Evolutionary conservation across 345 rosid species (phyloP).

Genomic region (Lumnitzera littorea): DNA sequence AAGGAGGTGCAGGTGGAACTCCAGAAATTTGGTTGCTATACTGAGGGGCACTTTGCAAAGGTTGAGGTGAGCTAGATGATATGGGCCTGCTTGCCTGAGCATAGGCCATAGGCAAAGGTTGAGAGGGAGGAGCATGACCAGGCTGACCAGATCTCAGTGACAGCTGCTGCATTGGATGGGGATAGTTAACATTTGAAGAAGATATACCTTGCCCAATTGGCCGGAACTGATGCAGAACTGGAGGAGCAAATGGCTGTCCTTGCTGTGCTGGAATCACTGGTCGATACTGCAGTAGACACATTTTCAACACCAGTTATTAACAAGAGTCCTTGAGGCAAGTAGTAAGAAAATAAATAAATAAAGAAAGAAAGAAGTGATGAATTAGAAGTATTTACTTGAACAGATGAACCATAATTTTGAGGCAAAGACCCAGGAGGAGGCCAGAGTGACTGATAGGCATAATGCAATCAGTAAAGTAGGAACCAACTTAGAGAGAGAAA

Average conservation of each 20-base stretch:
- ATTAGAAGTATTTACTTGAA: constrained; percentile 15
- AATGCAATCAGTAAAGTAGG: background rate
- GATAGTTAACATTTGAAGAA: constrained; percentile 43
- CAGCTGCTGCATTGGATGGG: constrained; percentile 68
- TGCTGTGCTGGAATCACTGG: constrained; percentile 53
- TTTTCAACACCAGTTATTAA: constrained; percentile 3
- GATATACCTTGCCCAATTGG: constrained; percentile 57
- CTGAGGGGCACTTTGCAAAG: constrained; percentile 35
- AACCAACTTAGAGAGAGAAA: background rate
- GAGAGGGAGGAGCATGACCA: constrained; percentile 42
- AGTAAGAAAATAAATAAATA: background rate
- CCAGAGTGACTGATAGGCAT: constrained; percentile 21
- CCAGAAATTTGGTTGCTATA: constrained; percentile 35
- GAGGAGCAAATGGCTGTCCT: constrained; percentile 54
- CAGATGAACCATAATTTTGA: constrained; percentile 19
- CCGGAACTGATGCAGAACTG: constrained; percentile 64
- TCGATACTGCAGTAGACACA: constrained; percentile 50
- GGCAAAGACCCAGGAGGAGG: constrained; percentile 33
- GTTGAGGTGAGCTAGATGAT: constrained; percentile 42
- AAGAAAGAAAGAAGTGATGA: background rate
- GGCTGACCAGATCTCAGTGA: constrained; percentile 75
- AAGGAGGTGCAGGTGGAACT: constrained; percentile 44
- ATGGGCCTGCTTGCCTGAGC: constrained; percentile 52
- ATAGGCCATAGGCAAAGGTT: constrained; percentile 48
- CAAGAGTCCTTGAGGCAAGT: background rate